Evolutionary conservation across 495 filamentous ascomycete species (phyloP).

Genomic region (Aspergillus homomorphus): DNA sequence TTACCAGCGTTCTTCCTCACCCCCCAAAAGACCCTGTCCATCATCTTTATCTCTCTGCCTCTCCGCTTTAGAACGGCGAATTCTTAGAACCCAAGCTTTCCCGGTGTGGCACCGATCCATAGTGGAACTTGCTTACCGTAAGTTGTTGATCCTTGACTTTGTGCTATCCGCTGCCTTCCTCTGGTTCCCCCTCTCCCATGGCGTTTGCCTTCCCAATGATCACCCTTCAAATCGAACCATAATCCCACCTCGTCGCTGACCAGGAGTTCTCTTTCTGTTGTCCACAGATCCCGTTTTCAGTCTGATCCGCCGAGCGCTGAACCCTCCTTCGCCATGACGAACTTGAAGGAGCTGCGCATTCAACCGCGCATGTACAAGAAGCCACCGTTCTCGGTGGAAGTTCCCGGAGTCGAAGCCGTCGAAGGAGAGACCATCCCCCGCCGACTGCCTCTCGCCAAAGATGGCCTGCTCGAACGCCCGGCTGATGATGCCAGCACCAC

Average conservation of each 20-base stretch:
- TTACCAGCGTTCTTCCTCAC: constrained; percentile 4
- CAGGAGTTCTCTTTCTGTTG: neutral
- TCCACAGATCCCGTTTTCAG: constrained; percentile 1
- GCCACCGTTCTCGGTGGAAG: constrained; percentile 75
- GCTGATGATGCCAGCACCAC: constrained; percentile 73
- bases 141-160: constrained; percentile 9
- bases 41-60: neutral
- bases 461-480: constrained; percentile 65
- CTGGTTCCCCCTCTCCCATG: constrained; percentile 10
- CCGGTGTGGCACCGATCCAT: neutral
- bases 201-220: neutral
- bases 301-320: constrained; percentile 14
- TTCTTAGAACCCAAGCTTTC: neutral
- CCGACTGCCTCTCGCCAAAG: constrained; percentile 66
- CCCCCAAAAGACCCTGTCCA: no score
- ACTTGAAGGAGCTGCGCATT: constrained; percentile 51
- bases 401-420: constrained; percentile 64
- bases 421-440: constrained; percentile 91
- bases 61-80: neutral
- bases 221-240: neutral
- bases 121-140: constrained; percentile 3
- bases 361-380: constrained; percentile 60
- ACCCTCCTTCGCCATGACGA: constrained; percentile 29
- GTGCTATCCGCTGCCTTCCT: constrained; percentile 19
- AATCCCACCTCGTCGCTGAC: neutral